Evolutionary conservation across 176 grass and related monocot species (phyloP), one percentile per base, ranked within the genome.

Genomic region (Oryza rufipogon): DNA sequence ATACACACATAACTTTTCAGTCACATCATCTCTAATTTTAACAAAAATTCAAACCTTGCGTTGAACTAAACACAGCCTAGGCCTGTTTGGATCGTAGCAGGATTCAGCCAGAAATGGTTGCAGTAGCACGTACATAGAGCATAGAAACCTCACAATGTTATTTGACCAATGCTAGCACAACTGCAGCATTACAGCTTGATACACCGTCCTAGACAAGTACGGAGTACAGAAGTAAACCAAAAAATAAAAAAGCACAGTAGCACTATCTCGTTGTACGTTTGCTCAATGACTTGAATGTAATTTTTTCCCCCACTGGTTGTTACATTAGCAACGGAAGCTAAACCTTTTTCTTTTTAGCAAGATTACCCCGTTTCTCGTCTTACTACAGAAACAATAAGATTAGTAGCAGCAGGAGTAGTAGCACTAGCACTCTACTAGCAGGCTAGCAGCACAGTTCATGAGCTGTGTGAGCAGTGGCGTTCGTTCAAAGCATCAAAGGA

Each of bases 401-500:
- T 41, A 41, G 39, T 41, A 41, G 39, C 14, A 38, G 49, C 26
- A 23, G 58, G 11, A 41, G 52, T 69, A 80, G 66, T 70, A 12
- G 47, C 12, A 11, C 7, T 39, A 39, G 38, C 38, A 39, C 36
- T 2, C 28, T 28, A 28, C 33, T 69, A 80, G 66, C 54, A 12
- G 47, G 6, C 6, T 41, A 41, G 39, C 39, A 6, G 56, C 81
- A 32, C 30, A 32, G 30, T 32, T 83, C 70, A 44, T 74, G 81
- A 80, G 26, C 17, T 28, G 22, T 65, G 61, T 28, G 15, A 54
- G 72, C 46, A 66, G 76, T 25, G 63, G 81, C 15, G 26, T 84
- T 75, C 15, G 26, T 84, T 75, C 44, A 67, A 68, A 67, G 81
- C 71, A 51, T 4, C 58, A 20, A 34, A 80, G 68, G 58, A 30